Base-by-base conservation (phyloP, 441 rosid genomes). In the Populus tomentosa region DNA sequence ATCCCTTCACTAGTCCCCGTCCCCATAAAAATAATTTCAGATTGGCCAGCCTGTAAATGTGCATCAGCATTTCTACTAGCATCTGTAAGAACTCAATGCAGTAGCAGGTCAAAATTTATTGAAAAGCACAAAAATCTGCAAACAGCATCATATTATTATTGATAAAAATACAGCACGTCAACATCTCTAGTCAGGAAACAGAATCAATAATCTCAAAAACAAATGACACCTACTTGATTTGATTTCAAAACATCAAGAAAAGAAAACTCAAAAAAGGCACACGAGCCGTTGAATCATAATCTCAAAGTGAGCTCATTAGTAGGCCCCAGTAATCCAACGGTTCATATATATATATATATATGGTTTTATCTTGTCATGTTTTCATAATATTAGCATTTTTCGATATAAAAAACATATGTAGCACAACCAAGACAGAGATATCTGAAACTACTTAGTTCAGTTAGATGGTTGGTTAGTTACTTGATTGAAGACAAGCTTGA, bases 1-100 rank as follows among this genome's bases (percentile, higher is more conserved):
- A 94, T 90, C 76, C 97, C 97, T 89, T 93, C 98, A 75, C 98
- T 92, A 10, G 98, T 92, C 84, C 98, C 97, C 18, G 97, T 91
- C 32, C 97, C 96, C 79, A 93, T 73, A 80, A 93, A 90, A 64
- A 92, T 80, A 32, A 93, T 89, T 86, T 92, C 90, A 20, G 94
- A 87, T 72, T 75, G 86, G 64, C 83, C 87, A 59, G 73, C 23
- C 2, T 82, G 77, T 75, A 78, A 69, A 35, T 82, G 50, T 53
- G 72, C 80, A 71, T 67, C 79, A 75, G 67, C 72, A 69, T 80
- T 84, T 46, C 70, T 83, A 74, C 71, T 79, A 10, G 87, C 85
- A 87, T 81, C 97, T 90, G 87, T 65, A 76, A 80, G 46, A 79
- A 16, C n/a, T 53, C 61, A 53, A 53, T 53, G 61, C 59, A 85